A percentile compares a stretch with the other conserved stretches of the same genome.
These are phyloP conservation scores for Heliocybe sulcata DNA, from an alignment of 1,284 basidiomycete genomes.

Conservation along the genomic window DNA sequence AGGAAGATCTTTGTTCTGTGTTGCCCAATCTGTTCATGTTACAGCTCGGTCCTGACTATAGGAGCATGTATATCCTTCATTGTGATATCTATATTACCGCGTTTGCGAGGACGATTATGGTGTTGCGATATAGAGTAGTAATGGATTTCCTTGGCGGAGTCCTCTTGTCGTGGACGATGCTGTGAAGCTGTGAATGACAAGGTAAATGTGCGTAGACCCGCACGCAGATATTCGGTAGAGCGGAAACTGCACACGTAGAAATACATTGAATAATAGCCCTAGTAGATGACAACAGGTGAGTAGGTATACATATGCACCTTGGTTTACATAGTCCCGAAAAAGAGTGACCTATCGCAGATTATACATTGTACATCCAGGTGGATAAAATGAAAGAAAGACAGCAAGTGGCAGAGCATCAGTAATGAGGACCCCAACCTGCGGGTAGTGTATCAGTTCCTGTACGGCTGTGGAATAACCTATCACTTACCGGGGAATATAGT, in stretches of 20 bases:
- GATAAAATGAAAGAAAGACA: background rate
- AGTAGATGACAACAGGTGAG: too few relatives aligned
- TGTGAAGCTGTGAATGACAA: too few relatives aligned
- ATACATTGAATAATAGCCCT: too few relatives aligned
- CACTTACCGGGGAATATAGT: slow-evolving; percentile 70
- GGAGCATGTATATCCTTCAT: background rate
- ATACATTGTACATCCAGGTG: background rate
- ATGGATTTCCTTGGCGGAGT: too few relatives aligned
- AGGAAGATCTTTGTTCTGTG: background rate
- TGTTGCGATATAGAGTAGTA: too few relatives aligned
- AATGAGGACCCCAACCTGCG: slow-evolving; percentile 30
- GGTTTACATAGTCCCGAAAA: too few relatives aligned
- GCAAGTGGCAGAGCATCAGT: slow-evolving; percentile 9
- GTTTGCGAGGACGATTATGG: background rate
- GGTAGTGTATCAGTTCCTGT: slow-evolving; percentile 10
- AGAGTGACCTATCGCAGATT: too few relatives aligned
- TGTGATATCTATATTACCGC: background rate
- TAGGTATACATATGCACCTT: too few relatives aligned
- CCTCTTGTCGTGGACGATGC: too few relatives aligned
- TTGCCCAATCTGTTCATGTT: background rate
- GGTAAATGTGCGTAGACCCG: too few relatives aligned
- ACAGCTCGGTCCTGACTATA: background rate
- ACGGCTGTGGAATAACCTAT: background rate
- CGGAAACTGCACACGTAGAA: too few relatives aligned
- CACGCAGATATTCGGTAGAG: too few relatives aligned